phyloP scores from a whole-genome alignment of 345 rosid genomes.

The Zanthoxylum bungeanum region DNA sequence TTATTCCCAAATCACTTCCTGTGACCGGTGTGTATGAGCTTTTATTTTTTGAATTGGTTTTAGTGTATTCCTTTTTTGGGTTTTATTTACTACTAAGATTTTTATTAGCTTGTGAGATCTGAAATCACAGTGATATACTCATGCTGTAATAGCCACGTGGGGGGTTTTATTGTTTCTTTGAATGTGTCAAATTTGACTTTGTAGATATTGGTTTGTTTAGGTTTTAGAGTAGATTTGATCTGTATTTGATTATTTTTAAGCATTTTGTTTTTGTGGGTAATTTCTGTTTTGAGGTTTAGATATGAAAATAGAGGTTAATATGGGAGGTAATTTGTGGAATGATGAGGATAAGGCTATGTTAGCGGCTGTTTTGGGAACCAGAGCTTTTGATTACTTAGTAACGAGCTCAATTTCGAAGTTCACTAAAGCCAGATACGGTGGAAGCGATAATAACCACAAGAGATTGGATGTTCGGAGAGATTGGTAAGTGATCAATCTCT shows the following conservation, averaged over 20 bases:
- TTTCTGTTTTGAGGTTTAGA: constrained; percentile 18
- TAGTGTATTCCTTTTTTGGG: constrained; percentile 16
- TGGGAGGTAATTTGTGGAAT: constrained; percentile 60
- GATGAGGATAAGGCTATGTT: constrained; percentile 72
- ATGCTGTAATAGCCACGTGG: constrained; percentile 13
- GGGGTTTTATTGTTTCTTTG: constrained; percentile 6
- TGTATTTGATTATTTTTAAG: constrained; percentile 12
- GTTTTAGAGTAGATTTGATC: constrained; percentile 23
- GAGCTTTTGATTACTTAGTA: constrained; percentile 70
- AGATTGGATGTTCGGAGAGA: too few relatives aligned
- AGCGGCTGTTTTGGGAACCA: constrained; percentile 69
- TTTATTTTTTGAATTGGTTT: constrained; percentile 17
- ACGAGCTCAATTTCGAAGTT: constrained; percentile 66
- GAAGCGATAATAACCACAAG: too few relatives aligned
- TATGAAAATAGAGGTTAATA: constrained; percentile 56
- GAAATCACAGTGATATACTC: constrained; percentile 22
- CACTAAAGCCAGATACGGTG: too few relatives aligned
- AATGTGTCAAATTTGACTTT: constrained; percentile 22
- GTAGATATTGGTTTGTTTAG: not conserved
- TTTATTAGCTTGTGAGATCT: constrained; percentile 39
- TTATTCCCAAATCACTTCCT: constrained; percentile 20
- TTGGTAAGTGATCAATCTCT: too few relatives aligned
- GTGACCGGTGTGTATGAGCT: constrained; percentile 35
- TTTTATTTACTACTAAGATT: constrained; percentile 18
- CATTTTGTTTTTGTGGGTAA: not conserved